Conservation (phyloP, 2,329 filamentous ascomycete genomes). For the Ophiosphaerella narmari region DNA sequence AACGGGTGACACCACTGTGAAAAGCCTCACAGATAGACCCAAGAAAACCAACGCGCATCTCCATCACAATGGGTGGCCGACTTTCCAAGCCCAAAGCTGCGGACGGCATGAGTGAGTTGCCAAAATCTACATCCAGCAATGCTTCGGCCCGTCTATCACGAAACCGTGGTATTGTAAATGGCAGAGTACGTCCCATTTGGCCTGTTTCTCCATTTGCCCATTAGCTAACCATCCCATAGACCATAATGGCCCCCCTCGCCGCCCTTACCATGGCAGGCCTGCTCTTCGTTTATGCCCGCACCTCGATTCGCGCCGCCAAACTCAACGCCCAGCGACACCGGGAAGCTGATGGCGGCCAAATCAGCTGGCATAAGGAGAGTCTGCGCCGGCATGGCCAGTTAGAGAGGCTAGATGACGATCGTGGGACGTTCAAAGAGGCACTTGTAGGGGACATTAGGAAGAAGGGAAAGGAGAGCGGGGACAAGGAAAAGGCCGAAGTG, state of each 20-base stretch:
- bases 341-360: conserved; percentile 62
- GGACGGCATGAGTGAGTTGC: conserved; percentile 50
- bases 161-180: conserved; percentile 42
- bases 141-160: conserved; percentile 35
- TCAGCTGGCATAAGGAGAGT: conserved; percentile 60
- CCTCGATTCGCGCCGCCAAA: conserved; percentile 69
- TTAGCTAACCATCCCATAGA: conserved; percentile 41
- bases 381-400: conserved; percentile 57
- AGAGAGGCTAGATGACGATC: conserved; percentile 50
- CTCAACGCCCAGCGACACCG: conserved; percentile 65
- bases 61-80: conserved; percentile 51
- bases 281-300: conserved; percentile 66
- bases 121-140: conserved; percentile 42
- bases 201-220: not conserved
- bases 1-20: not conserved
- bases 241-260: conserved; percentile 64
- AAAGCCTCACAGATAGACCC: not conserved
- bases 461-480: conserved; percentile 32
- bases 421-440: conserved; percentile 38
- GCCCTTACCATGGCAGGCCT: conserved; percentile 65
- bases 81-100: conserved; percentile 51
- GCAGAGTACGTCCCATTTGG: conserved; percentile 26
- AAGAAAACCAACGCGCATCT: not conserved
- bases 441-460: conserved; percentile 39
- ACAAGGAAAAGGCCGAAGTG: conserved; percentile 28